phyloP scores from a whole-genome alignment of 2,329 filamentous ascomycete species.

The Geosmithia putterillii region DNA sequence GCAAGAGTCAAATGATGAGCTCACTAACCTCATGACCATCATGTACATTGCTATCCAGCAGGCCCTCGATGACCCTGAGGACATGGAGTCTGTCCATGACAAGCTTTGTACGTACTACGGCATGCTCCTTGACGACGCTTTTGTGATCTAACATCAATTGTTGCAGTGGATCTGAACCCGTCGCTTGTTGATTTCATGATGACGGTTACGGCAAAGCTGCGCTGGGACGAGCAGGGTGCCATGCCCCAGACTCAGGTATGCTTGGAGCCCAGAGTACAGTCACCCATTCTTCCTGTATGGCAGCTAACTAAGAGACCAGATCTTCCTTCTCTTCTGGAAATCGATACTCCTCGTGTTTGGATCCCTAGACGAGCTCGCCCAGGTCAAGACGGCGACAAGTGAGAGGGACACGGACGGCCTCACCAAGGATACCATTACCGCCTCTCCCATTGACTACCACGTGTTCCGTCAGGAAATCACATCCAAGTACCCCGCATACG shows the following conservation, averaged over 20 bases:
- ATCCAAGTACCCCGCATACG: conserved; percentile 94
- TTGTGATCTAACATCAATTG: conserved; percentile 5
- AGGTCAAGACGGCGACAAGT: conserved; percentile 60
- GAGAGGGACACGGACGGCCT: conserved; percentile 47
- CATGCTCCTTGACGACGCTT: neutral
- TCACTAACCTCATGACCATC: conserved; percentile 51
- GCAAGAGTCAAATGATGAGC: conserved; percentile 44
- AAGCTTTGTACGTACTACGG: conserved; percentile 40
- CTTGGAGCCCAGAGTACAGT: too few relatives aligned
- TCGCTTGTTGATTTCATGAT: conserved; percentile 62
- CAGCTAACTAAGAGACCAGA: conserved; percentile 27
- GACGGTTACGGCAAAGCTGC: conserved; percentile 52
- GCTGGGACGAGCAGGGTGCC: conserved; percentile 58
- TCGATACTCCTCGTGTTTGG: conserved; percentile 77
- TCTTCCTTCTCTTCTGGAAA: conserved; percentile 86
- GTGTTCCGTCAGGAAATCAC: conserved; percentile 93
- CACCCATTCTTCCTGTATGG: too few relatives aligned
- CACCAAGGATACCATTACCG: conserved; percentile 71
- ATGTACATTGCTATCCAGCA: conserved; percentile 49
- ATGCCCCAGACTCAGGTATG: conserved; percentile 52
- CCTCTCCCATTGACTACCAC: conserved; percentile 92
- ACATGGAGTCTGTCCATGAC: conserved; percentile 11
- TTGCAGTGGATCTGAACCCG: conserved; percentile 45
- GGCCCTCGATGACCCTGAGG: conserved; percentile 28
- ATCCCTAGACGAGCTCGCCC: conserved; percentile 58